Evolutionary conservation across 2,329 filamentous ascomycete genomes (phyloP).

Genomic region (Fusarium xylarioides): DNA sequence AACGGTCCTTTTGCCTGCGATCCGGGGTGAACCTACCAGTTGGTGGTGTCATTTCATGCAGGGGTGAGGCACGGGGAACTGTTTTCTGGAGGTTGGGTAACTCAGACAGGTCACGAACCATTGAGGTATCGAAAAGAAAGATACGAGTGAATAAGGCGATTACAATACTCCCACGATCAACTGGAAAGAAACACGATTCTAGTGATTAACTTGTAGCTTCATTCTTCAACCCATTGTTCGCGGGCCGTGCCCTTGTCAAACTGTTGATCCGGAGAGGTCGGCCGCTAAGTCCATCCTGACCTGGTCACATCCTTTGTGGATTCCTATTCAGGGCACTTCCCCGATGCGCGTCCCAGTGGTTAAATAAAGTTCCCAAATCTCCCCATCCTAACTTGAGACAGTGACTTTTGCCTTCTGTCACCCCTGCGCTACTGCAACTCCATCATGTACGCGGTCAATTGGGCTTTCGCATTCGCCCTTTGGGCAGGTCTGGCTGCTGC

Average conservation of each 20-base stretch:
- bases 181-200: fast-evolving
- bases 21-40: not conserved
- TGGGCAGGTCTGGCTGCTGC: constrained; percentile 20
- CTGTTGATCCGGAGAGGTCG: not conserved
- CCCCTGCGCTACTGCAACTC: not conserved
- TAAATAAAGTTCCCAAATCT: not conserved
- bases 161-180: fast-evolving
- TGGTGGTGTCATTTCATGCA: not conserved
- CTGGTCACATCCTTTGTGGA: not conserved
- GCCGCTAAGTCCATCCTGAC: not conserved
- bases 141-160: fast-evolving
- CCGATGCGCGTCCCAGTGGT: not conserved
- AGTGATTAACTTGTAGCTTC: not conserved
- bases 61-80: not conserved
- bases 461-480: not conserved
- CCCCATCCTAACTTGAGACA: not conserved
- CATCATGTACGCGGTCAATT: constrained; percentile 15
- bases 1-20: not conserved
- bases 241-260: not conserved
- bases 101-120: too few species aligned
- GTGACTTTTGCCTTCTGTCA: not conserved
- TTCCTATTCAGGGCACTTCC: not conserved
- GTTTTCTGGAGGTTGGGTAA: not conserved
- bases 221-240: too few species aligned
- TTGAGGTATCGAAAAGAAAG: fast-evolving